A percentile compares a stretch with the other conserved stretches of the same genome.
phyloP scores from a whole-genome alignment of 345 rosid genomes.

The Rhodamnia rubescens region DNA sequence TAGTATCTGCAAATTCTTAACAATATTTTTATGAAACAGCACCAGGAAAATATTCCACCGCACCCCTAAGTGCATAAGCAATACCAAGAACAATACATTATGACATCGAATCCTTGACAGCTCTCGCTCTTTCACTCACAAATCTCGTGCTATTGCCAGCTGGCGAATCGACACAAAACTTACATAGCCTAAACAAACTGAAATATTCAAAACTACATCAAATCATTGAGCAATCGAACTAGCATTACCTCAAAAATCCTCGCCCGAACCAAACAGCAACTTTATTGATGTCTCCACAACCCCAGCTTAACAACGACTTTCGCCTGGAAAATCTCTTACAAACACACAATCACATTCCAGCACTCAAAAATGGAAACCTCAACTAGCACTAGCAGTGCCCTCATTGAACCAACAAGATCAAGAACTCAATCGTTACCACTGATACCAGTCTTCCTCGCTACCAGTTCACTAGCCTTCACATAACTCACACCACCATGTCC shows the following conservation, averaged over 20 bases:
- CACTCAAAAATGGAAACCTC: background rate
- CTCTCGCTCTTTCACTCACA: background rate
- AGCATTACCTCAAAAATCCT: background rate
- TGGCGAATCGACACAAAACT: background rate
- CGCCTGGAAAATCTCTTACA: background rate
- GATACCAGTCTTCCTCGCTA: slow-evolving; percentile 20
- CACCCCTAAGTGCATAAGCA: background rate
- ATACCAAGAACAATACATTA: accelerated
- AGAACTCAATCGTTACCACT: background rate
- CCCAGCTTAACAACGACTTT: background rate
- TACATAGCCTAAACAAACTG: background rate
- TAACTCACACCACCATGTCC: slow-evolving; percentile 12
- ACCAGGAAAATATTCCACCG: background rate
- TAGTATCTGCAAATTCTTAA: background rate
- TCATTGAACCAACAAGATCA: background rate
- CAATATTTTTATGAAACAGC: background rate
- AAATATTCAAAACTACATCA: background rate
- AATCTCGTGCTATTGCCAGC: background rate
- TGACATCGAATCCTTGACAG: background rate
- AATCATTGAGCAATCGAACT: background rate
- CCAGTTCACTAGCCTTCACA: slow-evolving; percentile 35
- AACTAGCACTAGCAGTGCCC: background rate
- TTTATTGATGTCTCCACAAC: background rate
- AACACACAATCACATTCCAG: background rate
- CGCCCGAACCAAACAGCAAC: background rate